Percentiles rank a stretch among this genome's conserved stretches.
phyloP scores from a whole-genome alignment of 2,329 filamentous ascomycete genomes.

The Pseudopithomyces chartarum region DNA sequence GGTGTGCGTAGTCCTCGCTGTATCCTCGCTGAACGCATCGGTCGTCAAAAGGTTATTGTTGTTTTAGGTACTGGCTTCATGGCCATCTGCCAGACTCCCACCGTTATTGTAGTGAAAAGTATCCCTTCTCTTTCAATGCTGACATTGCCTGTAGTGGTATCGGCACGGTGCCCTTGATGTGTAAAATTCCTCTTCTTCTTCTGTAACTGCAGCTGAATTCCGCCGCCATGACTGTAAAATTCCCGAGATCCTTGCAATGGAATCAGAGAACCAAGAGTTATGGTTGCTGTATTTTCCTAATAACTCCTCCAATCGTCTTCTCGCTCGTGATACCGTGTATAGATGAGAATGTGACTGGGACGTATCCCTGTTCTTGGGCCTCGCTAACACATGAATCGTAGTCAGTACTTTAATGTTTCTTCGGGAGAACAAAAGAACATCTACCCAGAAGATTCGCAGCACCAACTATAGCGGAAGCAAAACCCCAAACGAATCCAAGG shows the following conservation, averaged over 20 bases:
- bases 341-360: constrained; percentile 55
- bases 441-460: constrained; percentile 45
- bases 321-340: constrained; percentile 57
- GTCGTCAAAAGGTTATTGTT: constrained; percentile 48
- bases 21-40: constrained; percentile 57
- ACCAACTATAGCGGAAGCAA: too few species aligned
- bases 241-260: constrained; percentile 57
- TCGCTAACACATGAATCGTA: constrained; percentile 52
- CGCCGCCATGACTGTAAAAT: constrained; percentile 59
- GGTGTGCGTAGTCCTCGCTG: constrained; percentile 55
- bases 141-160: constrained; percentile 48
- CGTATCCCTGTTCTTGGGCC: constrained; percentile 52
- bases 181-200: constrained; percentile 60
- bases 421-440: constrained; percentile 44
- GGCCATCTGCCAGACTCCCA: constrained; percentile 41
- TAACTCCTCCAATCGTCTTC: constrained; percentile 59
- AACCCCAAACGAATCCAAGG: too few species aligned
- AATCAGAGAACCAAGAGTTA: constrained; percentile 56
- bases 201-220: constrained; percentile 60
- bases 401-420: constrained; percentile 45
- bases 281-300: constrained; percentile 56
- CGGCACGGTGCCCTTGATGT: constrained; percentile 59
- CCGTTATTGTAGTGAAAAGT: constrained; percentile 46
- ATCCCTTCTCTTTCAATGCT: constrained; percentile 46
- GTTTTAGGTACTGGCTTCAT: constrained; percentile 39